These are phyloP conservation scores for Plenodomus tracheiphilus DNA, from an alignment of 2,329 filamentous ascomycete genomes.

Conservation along the genomic window DNA sequence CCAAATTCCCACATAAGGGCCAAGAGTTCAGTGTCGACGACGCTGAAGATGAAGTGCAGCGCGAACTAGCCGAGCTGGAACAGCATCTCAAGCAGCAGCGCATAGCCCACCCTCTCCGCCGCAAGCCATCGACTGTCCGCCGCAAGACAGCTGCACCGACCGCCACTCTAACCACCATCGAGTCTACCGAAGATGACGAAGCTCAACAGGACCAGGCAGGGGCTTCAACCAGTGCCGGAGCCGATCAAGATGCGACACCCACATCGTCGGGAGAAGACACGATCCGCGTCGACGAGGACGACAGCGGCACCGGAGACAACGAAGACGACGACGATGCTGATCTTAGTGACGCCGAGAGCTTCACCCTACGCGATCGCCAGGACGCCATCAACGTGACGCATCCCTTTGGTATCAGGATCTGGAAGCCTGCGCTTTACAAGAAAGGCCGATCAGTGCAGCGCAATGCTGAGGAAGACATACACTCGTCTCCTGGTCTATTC, in stretches of 20 bases:
- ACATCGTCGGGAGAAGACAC: slow-evolving; percentile 46
- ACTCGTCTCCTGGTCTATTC: slow-evolving; percentile 86
- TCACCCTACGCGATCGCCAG: slow-evolving; percentile 94
- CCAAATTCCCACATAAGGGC: slow-evolving; percentile 74
- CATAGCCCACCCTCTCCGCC: slow-evolving; percentile 47
- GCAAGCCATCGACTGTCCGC: slow-evolving; percentile 56
- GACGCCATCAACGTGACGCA: slow-evolving; percentile 98
- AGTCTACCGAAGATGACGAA: slow-evolving; percentile 53
- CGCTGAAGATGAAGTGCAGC: slow-evolving; percentile 77
- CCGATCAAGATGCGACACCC: slow-evolving; percentile 28
- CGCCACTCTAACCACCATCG: slow-evolving; percentile 53
- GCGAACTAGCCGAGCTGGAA: slow-evolving; percentile 57
- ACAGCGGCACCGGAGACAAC: slow-evolving; percentile 58
- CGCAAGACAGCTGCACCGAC: slow-evolving; percentile 52
- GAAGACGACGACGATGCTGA: slow-evolving; percentile 68
- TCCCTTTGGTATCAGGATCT: slow-evolving; percentile 97
- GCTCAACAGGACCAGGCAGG: slow-evolving; percentile 38
- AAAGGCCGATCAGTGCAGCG: slow-evolving; percentile 96
- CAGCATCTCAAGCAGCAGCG: slow-evolving; percentile 26
- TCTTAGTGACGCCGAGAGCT: slow-evolving; percentile 92
- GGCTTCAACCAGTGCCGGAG: slow-evolving; percentile 18
- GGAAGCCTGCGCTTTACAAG: slow-evolving; percentile 98
- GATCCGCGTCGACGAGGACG: slow-evolving; percentile 40
- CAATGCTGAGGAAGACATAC: slow-evolving; percentile 93
- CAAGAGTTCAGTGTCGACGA: slow-evolving; percentile 92